phyloP scores from a whole-genome alignment of 441 rosid species.

The Arabidopsis hybrid region DNA sequence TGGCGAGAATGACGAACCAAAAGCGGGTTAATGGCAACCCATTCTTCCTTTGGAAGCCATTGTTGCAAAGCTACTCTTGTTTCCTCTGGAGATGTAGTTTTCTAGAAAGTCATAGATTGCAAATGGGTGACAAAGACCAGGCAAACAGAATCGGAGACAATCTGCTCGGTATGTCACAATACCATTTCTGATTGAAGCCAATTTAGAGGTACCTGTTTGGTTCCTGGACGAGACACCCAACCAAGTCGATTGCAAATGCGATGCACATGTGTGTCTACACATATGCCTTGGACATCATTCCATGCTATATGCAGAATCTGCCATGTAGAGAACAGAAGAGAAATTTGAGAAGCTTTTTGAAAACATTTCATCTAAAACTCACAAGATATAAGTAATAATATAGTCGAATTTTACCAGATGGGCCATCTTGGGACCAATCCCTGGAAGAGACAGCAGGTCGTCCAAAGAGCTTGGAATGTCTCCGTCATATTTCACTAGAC shows the following conservation, averaged over 20 bases:
- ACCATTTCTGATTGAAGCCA: background rate
- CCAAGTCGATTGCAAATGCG: slow-evolving; percentile 95
- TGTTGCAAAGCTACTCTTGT: slow-evolving; percentile 86
- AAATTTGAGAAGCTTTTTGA: slow-evolving; percentile 7
- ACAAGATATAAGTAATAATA: background rate
- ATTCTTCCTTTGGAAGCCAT: slow-evolving; percentile 98
- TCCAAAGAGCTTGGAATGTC: slow-evolving; percentile 93
- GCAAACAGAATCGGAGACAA: background rate
- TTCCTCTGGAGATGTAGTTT: slow-evolving; percentile 87
- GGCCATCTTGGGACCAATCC: slow-evolving; percentile 99
- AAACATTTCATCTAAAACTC: slow-evolving; percentile 22
- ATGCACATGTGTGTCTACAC: slow-evolving; percentile 96
- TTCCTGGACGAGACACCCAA: slow-evolving; percentile 83
- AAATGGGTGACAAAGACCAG: slow-evolving; percentile 21
- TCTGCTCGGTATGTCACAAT: background rate
- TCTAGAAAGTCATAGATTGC: slow-evolving; percentile 41
- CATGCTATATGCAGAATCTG: slow-evolving; percentile 93
- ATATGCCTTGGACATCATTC: slow-evolving; percentile 92
- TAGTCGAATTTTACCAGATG: slow-evolving; percentile 69
- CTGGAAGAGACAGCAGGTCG: slow-evolving; percentile 88
- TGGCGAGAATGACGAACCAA: slow-evolving; percentile 52
- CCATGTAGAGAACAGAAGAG: slow-evolving; percentile 7
- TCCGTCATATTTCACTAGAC: slow-evolving; percentile 76
- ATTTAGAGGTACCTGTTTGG: slow-evolving; percentile 57
- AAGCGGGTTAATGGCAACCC: slow-evolving; percentile 92